These are phyloP conservation scores for Sophora flavescens DNA, from an alignment of 306 rosid species.

Conservation along the genomic window DNA sequence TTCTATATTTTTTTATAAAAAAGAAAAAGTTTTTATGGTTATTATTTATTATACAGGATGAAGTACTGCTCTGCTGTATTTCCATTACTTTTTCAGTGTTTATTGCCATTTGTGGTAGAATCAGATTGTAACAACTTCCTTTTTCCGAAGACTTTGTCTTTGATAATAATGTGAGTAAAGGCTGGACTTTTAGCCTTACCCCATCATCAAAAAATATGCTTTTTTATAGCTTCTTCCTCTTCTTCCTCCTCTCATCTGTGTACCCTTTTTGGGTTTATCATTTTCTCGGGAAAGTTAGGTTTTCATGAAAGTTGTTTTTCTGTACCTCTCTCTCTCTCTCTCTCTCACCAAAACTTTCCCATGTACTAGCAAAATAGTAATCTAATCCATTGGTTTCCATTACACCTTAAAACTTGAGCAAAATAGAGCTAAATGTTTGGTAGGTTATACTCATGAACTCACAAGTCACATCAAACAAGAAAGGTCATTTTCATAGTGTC, in stretches of 20 bases:
- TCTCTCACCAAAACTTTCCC: neutral
- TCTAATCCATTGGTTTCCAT: conserved; percentile 19
- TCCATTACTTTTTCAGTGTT: conserved; percentile 27
- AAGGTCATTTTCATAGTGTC: conserved; percentile 28
- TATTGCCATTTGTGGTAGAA: conserved; percentile 39
- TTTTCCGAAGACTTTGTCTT: conserved; percentile 20
- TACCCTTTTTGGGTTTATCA: conserved; percentile 31
- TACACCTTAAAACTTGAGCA: neutral
- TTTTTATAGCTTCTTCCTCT: conserved; percentile 2
- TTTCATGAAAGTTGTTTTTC: neutral
- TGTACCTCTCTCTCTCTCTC: neutral
- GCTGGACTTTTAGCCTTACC: conserved; percentile 4
- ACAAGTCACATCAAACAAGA: neutral
- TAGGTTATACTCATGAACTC: neutral
- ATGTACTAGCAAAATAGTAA: neutral
- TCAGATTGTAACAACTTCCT: conserved; percentile 38
- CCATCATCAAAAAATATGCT: neutral
- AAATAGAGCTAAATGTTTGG: conserved; percentile 26
- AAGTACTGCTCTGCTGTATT: neutral
- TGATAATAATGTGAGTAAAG: conserved; percentile 37
- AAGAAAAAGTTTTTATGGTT: neutral
- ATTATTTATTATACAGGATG: neutral
- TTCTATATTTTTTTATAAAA: neutral
- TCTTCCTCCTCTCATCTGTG: neutral
- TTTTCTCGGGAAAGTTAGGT: conserved; percentile 41